Conservation (phyloP, 352 stramenopile genomes). For the Pythium phragmitis region DNA sequence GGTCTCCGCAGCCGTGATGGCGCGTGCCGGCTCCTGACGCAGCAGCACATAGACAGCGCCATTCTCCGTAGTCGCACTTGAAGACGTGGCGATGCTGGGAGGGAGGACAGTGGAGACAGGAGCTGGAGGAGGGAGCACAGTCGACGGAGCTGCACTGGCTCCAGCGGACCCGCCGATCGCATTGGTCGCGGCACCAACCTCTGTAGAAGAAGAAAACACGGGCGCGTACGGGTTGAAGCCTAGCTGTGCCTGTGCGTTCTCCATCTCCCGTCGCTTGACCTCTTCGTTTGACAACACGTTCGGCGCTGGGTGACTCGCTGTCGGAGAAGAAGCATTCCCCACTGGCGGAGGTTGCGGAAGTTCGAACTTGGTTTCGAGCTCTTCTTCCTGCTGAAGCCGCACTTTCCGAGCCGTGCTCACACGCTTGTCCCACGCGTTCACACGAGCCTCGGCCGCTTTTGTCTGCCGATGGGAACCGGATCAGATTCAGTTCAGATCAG, state of each 20-base stretch:
- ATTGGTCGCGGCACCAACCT: constrained; percentile 57
- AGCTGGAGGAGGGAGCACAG: constrained; percentile 1
- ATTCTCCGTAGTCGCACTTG: constrained; percentile 15
- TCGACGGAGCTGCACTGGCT: constrained; percentile 1
- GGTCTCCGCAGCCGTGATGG: constrained; percentile 58
- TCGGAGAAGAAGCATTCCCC: not conserved
- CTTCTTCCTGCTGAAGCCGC: constrained; percentile 50
- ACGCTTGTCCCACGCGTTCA: constrained; percentile 71
- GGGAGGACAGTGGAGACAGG: not conserved
- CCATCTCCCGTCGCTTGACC: constrained; percentile 61
- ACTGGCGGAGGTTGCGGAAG: constrained; percentile 22
- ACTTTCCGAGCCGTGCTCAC: constrained; percentile 52
- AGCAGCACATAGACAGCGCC: constrained; percentile 66
- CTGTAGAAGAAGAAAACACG: constrained; percentile 62
- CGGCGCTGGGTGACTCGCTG: constrained; percentile 11
- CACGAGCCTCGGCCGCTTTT: constrained; percentile 56
- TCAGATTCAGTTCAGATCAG: not conserved
- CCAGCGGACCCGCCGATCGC: constrained; percentile 33
- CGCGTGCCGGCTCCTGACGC: constrained; percentile 42
- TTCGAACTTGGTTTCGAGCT: constrained; percentile 41
- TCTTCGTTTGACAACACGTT: constrained; percentile 56
- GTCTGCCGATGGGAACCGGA: constrained; percentile 25
- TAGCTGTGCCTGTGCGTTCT: constrained; percentile 52
- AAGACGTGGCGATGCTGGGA: constrained; percentile 21
- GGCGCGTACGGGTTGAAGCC: constrained; percentile 75